Conservation (phyloP, 495 filamentous ascomycete species). For the Entonaema liquescens region DNA sequence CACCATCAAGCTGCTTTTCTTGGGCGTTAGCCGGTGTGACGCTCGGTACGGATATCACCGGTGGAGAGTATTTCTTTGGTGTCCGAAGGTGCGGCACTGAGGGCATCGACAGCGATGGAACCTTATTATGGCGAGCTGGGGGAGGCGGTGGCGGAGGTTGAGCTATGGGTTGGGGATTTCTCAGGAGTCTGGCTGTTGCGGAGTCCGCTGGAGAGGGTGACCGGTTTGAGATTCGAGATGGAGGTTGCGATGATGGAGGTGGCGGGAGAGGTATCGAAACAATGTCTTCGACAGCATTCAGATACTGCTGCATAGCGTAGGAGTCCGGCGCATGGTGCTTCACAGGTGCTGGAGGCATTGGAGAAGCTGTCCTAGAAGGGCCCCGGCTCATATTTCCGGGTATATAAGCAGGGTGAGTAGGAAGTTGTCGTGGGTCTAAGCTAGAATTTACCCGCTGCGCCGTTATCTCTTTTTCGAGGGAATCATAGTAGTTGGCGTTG, state of each 20-base stretch:
- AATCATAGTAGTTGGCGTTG: constrained; percentile 46
- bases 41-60: constrained; percentile 33
- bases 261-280: constrained; percentile 5
- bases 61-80: constrained; percentile 40
- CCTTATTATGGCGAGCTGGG: constrained; percentile 20
- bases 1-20: not conserved
- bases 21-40: constrained; percentile 19
- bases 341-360: constrained; percentile 24
- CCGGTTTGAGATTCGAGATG: constrained; percentile 9
- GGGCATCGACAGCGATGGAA: constrained; percentile 37
- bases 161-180: not conserved
- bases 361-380: constrained; percentile 29
- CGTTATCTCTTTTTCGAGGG: constrained; percentile 27
- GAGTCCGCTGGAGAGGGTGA: constrained; percentile 14
- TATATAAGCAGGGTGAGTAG: constrained; percentile 60
- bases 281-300: constrained; percentile 33
- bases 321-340: constrained; percentile 39
- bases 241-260: constrained; percentile 2
- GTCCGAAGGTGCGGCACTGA: constrained; percentile 32
- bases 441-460: constrained; percentile 10
- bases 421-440: constrained; percentile 43
- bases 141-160: constrained; percentile 20
- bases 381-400: constrained; percentile 49
- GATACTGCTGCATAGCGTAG: constrained; percentile 40
- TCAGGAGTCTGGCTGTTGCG: constrained; percentile 5